Evolutionary conservation across 2,329 filamentous ascomycete genomes (phyloP).

Genomic region (Paraphaeosphaeria sporulosa): DNA sequence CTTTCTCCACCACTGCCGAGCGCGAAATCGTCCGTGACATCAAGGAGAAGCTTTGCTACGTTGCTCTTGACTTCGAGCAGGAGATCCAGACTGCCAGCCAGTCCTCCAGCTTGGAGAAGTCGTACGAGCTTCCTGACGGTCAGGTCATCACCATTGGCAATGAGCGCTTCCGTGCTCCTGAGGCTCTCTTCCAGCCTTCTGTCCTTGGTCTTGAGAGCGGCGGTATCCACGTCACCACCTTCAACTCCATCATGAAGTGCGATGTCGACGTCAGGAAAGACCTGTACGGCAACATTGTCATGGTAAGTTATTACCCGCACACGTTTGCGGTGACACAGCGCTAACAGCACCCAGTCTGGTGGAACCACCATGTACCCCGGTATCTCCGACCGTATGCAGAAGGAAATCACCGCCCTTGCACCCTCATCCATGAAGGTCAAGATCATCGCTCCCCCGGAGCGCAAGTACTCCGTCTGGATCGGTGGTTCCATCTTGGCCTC

Average conservation of each 20-base stretch:
- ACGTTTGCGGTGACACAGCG: constrained; percentile 16
- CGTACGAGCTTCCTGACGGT: constrained; percentile 98
- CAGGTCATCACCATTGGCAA: constrained; percentile 99
- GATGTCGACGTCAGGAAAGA: constrained; percentile 99
- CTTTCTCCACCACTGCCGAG: constrained; percentile 99
- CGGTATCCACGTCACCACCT: constrained; percentile 99
- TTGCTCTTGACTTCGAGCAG: constrained; percentile 99
- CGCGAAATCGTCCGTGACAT: constrained; percentile 99
- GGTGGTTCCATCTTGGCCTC: constrained; percentile 99
- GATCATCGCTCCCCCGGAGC: constrained; percentile 99
- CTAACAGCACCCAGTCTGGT: constrained; percentile 77
- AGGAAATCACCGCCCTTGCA: constrained; percentile 99
- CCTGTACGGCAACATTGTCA: constrained; percentile 99
- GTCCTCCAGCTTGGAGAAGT: constrained; percentile 99
- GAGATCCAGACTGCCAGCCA: constrained; percentile 99
- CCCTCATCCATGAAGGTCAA: constrained; percentile 99
- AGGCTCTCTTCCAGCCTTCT: constrained; percentile 99
- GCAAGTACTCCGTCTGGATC: constrained; percentile 99
- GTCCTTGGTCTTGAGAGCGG: constrained; percentile 98
- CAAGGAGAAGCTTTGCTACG: constrained; percentile 99
- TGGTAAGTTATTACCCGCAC: constrained; percentile 77
- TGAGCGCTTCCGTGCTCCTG: constrained; percentile 99
- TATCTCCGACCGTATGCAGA: constrained; percentile 99
- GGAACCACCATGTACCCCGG: constrained; percentile 99
- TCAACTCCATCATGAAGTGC: constrained; percentile 99